Base-by-base conservation (phyloP, 1,139 yeast genomes). In the Candida sanyaensis region DNA sequence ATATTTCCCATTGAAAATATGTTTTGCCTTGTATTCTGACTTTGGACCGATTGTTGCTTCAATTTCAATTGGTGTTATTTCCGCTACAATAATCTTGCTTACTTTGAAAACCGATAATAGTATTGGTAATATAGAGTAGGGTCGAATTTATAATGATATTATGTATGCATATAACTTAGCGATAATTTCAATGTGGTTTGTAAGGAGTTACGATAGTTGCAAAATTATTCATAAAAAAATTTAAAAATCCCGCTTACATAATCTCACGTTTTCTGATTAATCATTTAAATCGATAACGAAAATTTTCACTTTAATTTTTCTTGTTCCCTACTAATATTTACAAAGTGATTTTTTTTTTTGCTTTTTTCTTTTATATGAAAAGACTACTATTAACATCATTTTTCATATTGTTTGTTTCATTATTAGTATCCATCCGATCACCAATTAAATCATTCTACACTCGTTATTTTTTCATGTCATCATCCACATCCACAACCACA, bases 341-440 rank as follows among this genome's bases (percentile, higher is more conserved):
- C 21, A 17, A 17, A 3, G 21, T 17, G 21, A 17, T 17, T 17
- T 17, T 17, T 17, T 3, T 2, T 17, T 17, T 17, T 17, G n/a
- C n/a, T 17, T 17, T 17, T 17, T 37, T 34, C 21, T 29, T 30
- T 12, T 31, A 4, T 11, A 40, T 45, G 47, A 45, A 29, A 28
- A 30, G 28, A 39, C n/a, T 31, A 30, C 17, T 38, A 8, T 1
- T 40, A 5, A 13, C 27, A 6, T 31, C 44, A 7, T 11, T 46
- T 8, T 28, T 41, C 41, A 43, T 48, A 21, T 46, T 46, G 47
- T 13, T 48, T 40, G 36, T 43, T 2, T 46, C 47, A 24, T 9
- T 45, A 8, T 13, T 34, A 12, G 8, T 28, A 13, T 10, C 41
- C 5, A 5, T 27, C 31, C 30, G 8, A 31, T 13, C 37, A 12